A percentile compares a stretch with the other conserved stretches of the same genome.
These are phyloP conservation scores for Amanita rubescens DNA, from an alignment of 768 basidiomycete genomes.

Conservation along the genomic window DNA sequence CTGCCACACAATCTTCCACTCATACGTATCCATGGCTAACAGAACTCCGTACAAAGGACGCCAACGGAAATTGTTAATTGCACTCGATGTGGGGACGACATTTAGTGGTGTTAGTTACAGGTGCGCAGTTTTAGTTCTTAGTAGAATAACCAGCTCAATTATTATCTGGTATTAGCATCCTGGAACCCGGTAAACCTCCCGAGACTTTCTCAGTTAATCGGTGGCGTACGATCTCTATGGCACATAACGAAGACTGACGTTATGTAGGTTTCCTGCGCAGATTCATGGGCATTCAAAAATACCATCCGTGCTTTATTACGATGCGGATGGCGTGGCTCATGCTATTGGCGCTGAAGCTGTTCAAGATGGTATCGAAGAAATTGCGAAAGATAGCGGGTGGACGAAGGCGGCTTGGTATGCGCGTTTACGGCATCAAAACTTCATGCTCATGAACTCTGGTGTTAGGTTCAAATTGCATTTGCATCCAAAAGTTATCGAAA, in stretches of 20 bases:
- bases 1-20: not conserved
- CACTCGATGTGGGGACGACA: conserved; percentile 48
- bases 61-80: conserved; percentile 35
- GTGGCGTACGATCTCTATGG: conserved; percentile 17
- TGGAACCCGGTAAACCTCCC: conserved; percentile 26
- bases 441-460: not conserved
- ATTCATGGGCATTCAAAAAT: conserved; percentile 26
- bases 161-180: conserved; percentile 17
- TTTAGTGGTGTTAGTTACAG: conserved; percentile 42
- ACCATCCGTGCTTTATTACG: conserved; percentile 35
- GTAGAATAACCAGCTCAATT: not conserved
- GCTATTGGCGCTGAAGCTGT: conserved; percentile 37
- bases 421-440: not conserved
- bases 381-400: conserved; percentile 34
- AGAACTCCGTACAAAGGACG: conserved; percentile 34
- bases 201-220: conserved; percentile 33
- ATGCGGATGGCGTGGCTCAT: conserved; percentile 22
- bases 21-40: not conserved
- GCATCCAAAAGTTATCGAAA: conserved; percentile 9
- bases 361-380: conserved; percentile 25
- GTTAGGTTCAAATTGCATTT: conserved; percentile 17
- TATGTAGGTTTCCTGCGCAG: conserved; percentile 15
- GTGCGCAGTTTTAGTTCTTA: conserved; percentile 7
- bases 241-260: not conserved
- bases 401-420: conserved; percentile 34